Percentiles rank a stretch among this genome's conserved stretches.
These are phyloP conservation scores for Aspergillus spinulosporus DNA, from an alignment of 2,329 filamentous ascomycete genomes.

Conservation along the genomic window DNA sequence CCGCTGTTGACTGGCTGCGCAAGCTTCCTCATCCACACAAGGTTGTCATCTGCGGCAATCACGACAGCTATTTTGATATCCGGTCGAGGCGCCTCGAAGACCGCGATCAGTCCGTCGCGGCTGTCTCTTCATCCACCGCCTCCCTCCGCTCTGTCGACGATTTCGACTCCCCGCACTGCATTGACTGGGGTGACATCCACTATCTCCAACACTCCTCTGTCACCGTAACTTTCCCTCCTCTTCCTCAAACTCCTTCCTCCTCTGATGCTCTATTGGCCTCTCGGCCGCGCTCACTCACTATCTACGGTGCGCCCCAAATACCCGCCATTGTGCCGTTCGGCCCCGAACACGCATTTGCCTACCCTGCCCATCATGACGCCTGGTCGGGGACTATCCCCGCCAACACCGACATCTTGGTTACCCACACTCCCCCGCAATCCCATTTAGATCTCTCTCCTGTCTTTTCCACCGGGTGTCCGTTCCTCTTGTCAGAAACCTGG, in stretches of 20 bases:
- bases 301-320: constrained; percentile 82
- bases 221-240: constrained; percentile 38
- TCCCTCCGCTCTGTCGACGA: constrained; percentile 42
- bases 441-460: constrained; percentile 61
- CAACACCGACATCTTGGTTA: constrained; percentile 75
- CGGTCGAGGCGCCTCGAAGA: constrained; percentile 61
- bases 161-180: constrained; percentile 47
- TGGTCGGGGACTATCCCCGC: constrained; percentile 71
- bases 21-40: constrained; percentile 75
- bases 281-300: constrained; percentile 60
- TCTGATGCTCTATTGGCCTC: constrained; percentile 45
- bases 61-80: constrained; percentile 81
- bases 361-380: constrained; percentile 63
- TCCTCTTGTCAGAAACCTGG: constrained; percentile 71
- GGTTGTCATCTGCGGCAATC: constrained; percentile 81
- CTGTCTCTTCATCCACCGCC: constrained; percentile 38
- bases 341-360: constrained; percentile 74
- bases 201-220: constrained; percentile 73
- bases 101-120: constrained; percentile 37
- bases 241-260: constrained; percentile 41
- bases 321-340: constrained; percentile 67
- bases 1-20: constrained; percentile 79
- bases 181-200: constrained; percentile 67
- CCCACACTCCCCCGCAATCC: constrained; percentile 74
- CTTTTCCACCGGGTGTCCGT: constrained; percentile 68